Evolutionary conservation across 768 basidiomycete species (phyloP), one percentile per base, ranked within the genome.

Genomic region (Phanerochaete sordida): DNA sequence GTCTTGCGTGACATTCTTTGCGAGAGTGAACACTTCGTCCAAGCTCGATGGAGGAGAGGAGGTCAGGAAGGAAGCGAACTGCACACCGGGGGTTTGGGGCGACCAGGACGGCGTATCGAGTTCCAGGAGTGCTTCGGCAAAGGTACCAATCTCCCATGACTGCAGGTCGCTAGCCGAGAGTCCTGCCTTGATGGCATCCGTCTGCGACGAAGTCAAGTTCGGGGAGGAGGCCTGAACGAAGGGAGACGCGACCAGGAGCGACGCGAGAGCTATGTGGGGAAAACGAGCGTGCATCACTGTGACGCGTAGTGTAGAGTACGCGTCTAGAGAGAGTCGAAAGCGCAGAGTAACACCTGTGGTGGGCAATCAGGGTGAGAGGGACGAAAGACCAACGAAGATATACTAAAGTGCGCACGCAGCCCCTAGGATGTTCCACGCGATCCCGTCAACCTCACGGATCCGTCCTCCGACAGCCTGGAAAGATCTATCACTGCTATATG

Each of bases 101-200:
- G 82, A 79, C 66, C 76, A 78, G 3, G 69, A 61, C 4, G 81
- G 73, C 3, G 76, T 72, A 46, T 81, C 74, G 63, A 75, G 75
- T 62, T 85, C 84, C 53, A 79, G 71, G 46, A 85, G 74, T 11
- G 82, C 80, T 63, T 84, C 70, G 1, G 81, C 75, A 12, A 76
- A 78, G 0, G 76, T 80, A 39, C 84, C 84, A 56, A 79, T 74
- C 58, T 83, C 83, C 83, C 83, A 85, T 53, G 83, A 81, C 33
- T 78, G 75, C 21, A 58, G 72, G 49, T 76, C 72, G 3, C 75
- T 74, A 11, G 50, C 28, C 4, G 50, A 31, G 13, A 54, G 53
- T 8, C 23, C 31, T 21, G 33, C 19, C 43, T 43, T 54, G 8
- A 54, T 54, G 13, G 53, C 35, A 26, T 37, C 21, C 16, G 35